These are phyloP conservation scores for Pezicula rhizophila DNA, from an alignment of 2,329 filamentous ascomycete species.

Conservation along the genomic window DNA sequence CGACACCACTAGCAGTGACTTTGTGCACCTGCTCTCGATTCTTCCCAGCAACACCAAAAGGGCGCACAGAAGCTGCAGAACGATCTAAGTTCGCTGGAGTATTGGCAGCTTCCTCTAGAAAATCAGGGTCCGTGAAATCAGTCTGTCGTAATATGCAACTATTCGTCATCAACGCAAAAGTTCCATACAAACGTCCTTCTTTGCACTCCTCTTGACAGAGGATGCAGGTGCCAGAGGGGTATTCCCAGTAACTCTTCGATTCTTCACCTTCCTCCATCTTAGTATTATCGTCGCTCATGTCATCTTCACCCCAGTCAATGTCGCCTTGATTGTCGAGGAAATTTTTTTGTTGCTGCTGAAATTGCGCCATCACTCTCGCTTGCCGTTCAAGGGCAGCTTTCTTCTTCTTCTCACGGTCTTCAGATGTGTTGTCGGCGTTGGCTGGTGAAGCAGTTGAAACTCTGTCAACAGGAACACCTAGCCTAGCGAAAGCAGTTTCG, in stretches of 20 bases:
- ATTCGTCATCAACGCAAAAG: conserved; percentile 83
- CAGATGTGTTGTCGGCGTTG: conserved; percentile 46
- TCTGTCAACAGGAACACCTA: conserved; percentile 67
- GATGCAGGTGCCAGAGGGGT: conserved; percentile 88
- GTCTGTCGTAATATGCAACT: conserved; percentile 85
- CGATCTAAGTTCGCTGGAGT: conserved; percentile 79
- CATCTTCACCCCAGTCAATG: conserved; percentile 82
- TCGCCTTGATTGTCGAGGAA: conserved; percentile 86
- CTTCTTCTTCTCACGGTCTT: conserved; percentile 78
- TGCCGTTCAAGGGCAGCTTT: conserved; percentile 84
- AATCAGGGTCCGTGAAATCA: conserved; percentile 72
- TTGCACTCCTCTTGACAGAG: conserved; percentile 94
- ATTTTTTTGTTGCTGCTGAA: conserved; percentile 93
- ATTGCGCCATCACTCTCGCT: conserved; percentile 93
- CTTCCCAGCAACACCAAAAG: conserved; percentile 85
- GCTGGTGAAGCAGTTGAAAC: conserved; percentile 81
- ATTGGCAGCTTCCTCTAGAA: conserved; percentile 74
- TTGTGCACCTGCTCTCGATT: conserved; percentile 76
- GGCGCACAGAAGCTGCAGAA: conserved; percentile 74
- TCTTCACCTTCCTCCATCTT: conserved; percentile 50
- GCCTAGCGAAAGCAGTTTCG: conserved; percentile 55
- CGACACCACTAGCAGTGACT: conserved; percentile 64
- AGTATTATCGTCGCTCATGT: conserved; percentile 63
- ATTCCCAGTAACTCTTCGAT: conserved; percentile 76
- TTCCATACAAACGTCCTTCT: conserved; percentile 82